Evolutionary conservation across 2,329 filamentous ascomycete genomes (phyloP), one percentile per base, ranked within the genome.

Genomic region (Camillea tinctor): DNA sequence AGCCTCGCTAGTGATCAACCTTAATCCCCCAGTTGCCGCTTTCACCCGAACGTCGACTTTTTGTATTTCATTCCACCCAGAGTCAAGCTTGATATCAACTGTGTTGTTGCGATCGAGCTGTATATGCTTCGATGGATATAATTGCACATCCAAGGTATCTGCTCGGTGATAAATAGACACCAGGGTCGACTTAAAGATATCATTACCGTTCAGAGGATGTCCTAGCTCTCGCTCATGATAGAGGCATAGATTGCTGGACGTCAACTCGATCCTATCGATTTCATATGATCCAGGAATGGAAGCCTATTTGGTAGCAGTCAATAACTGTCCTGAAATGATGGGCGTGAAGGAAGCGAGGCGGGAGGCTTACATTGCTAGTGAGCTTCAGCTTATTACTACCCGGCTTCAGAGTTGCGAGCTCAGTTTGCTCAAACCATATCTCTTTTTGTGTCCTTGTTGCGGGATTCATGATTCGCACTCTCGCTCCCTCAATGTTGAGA

Each of bases 81-180:
- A 87, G 11, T 79, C 79, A 13, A 97, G 76, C 55, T 87, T 81
- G 20, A 99, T 78, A 60, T 96, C 91, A 0, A 98, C 79, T 0
- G 86, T 88, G 59, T 91, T 91, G 68, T 88, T 88, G 66, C 88
- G 88, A 71, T 96, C 91, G 4, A 99, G 84, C 63, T 94, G 88
- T 22, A 96, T 88, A 51, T 88, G 80, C 62, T 84, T 89, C 0
- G 90, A 87, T 0, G 90, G 81, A 50, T 79, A 81, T 7, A 96
- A 77, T 54, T 82, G 83, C 2, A 90, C 84, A 61, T 92, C 85
- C 3, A 97, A 84, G 0, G 90, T 84, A 52, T 87, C 81, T 1
- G 83, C 75, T 17, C 87, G 84, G 30, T 93, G 90, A 71, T 91
- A 96, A 24, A 94, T 81, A n/a, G 87, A 82, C 0, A 96, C 80